Evolutionary conservation across 2,329 filamentous ascomycete genomes (phyloP), one percentile per base, ranked within the genome.

Genomic region (Acephala macrosclerotiorum): DNA sequence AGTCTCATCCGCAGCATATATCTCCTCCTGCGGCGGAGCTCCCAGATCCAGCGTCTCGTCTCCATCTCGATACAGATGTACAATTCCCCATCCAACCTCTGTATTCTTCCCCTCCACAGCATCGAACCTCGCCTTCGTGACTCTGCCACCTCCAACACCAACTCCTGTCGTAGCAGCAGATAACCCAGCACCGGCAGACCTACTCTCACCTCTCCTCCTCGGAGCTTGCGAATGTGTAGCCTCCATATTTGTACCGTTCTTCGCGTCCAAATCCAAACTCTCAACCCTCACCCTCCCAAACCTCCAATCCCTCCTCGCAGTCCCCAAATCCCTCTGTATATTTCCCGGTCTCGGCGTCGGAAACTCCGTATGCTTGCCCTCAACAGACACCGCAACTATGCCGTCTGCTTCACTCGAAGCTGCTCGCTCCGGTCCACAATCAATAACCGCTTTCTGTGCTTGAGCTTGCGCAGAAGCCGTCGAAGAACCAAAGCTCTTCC

Each of bases 31-130:
- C 72, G 70, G 42, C 71, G 73, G 62, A 75, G 84, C 81, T 64
- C 87, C 82, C 14, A 93, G 80, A 14, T 82, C 85, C 1, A 87
- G 82, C 0, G 89, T 90, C 77, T 96, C 92, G 65, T 93, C 87
- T 1, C 87, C 87, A 78, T 98, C 95, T 11, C 94, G 88, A 77
- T 97, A 99, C 33, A 99, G 85, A 77, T 97, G 96, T 1, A 99
- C 94, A 16, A 98, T 88, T 1, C 96, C 96, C 91, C 93, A 97
- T 49, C 93, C 92, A 1, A 94, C 84, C 66, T 97, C 91, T 0
- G 93, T 93, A 62, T 91, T 88, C 72, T 84, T 87, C 69, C 83
- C 87, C 18, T 88, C 86, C 0, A 95, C 83, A 0, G 91, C 89
- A 22, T 92, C 81, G 75, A 91, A 97, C 68, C 87, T 85, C 5